A percentile compares a stretch with the other conserved stretches of the same genome.
These are phyloP conservation scores for Capsicum chinense DNA, from an alignment of 257 asterid species.

Conservation along the genomic window DNA sequence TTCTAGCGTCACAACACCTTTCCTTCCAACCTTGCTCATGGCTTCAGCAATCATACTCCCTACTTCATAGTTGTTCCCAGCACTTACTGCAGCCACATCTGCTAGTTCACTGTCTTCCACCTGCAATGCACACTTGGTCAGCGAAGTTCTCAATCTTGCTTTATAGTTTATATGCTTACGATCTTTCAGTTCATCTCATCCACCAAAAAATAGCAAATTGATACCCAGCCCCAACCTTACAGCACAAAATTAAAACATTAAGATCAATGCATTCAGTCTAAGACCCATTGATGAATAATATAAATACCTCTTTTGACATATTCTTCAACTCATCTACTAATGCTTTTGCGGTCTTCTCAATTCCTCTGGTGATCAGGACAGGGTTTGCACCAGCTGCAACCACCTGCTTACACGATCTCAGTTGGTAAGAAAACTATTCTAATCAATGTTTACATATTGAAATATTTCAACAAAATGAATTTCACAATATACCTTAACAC, in stretches of 20 bases:
- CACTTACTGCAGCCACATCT: conserved; percentile 99
- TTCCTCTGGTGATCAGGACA: conserved; percentile 90
- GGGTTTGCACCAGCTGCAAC: conserved; percentile 99
- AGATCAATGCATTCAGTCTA: not conserved
- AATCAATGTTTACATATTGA: not conserved
- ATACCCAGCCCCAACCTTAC: not conserved
- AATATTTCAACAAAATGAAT: not conserved
- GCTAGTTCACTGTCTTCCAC: conserved; percentile 96
- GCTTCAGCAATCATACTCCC: conserved; percentile 98
- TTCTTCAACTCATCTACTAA: conserved; percentile 82
- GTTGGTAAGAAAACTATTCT: not conserved
- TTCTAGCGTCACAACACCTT: conserved; percentile 97
- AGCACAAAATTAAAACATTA: not conserved
- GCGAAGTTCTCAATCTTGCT: not conserved
- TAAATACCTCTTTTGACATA: conserved; percentile 83
- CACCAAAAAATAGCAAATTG: not conserved
- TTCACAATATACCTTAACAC: conserved; percentile 72
- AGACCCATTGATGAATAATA: not conserved
- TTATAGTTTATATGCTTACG: not conserved
- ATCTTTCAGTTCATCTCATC: not conserved
- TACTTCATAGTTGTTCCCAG: conserved; percentile 92
- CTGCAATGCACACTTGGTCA: conserved; percentile 39
- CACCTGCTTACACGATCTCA: conserved; percentile 52
- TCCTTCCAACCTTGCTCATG: conserved; percentile 92
- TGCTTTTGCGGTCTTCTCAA: conserved; percentile 93